phyloP scores from a whole-genome alignment of 345 rosid genomes.

The Salix exigua region DNA sequence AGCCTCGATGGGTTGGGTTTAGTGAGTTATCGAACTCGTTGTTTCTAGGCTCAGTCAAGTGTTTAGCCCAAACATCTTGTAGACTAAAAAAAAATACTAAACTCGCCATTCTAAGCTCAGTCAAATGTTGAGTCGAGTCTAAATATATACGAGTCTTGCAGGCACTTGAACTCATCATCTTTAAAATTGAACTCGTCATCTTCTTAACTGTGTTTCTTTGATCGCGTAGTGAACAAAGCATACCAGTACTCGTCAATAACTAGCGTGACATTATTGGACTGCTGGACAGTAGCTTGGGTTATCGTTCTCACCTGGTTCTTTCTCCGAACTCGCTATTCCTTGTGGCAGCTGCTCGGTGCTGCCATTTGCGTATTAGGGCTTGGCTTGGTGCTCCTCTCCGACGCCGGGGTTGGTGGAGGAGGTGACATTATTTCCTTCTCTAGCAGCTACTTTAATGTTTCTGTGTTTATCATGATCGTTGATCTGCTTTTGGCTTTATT shows the following conservation, averaged over 20 bases:
- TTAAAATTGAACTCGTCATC: no score
- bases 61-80: no score
- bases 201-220: background rate
- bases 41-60: no score
- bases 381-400: conserved; percentile 55
- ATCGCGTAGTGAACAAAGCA: conserved; percentile 52
- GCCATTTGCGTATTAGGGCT: conserved; percentile 52
- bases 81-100: no score
- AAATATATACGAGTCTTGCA: no score
- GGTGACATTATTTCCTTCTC: conserved; percentile 24
- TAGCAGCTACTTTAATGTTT: background rate
- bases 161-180: no score
- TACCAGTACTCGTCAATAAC: conserved; percentile 60
- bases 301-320: conserved; percentile 49
- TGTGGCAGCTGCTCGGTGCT: conserved; percentile 51
- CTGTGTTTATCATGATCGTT: background rate
- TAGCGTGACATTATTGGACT: conserved; percentile 58
- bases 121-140: no score
- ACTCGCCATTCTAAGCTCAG: no score
- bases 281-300: conserved; percentile 54
- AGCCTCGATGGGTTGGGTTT: no score
- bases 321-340: conserved; percentile 48
- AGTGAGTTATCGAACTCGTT: no score
- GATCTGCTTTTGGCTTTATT: background rate
- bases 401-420: conserved; percentile 55